Evolutionary conservation across 2,329 filamentous ascomycete genomes (phyloP).

Genomic region (Aspergillus floridensis): DNA sequence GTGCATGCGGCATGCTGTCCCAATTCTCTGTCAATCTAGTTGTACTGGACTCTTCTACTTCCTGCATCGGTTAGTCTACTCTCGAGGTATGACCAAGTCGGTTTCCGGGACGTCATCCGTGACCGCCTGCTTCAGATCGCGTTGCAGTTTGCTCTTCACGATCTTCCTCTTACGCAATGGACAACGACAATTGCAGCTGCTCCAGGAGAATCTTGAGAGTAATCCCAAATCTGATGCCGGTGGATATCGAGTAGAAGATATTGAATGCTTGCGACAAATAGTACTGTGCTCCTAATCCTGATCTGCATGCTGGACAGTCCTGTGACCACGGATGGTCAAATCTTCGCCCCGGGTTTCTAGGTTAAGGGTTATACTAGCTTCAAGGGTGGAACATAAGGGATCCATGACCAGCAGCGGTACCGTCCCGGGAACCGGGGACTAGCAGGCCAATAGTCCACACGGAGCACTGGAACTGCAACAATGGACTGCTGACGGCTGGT

Average conservation of each 20-base stretch:
- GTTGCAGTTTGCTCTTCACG: neutral
- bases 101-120: constrained; percentile 5
- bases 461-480: constrained; percentile 10
- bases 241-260: constrained; percentile 4
- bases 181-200: neutral
- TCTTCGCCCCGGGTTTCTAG: constrained; percentile 14
- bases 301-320: constrained; percentile 2
- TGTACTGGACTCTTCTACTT: constrained; percentile 12
- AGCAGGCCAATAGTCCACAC: constrained; percentile 2
- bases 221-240: constrained; percentile 15
- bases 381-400: constrained; percentile 11
- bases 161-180: constrained; percentile 9
- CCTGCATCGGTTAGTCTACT: constrained; percentile 6
- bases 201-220: constrained; percentile 7
- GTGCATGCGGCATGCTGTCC: constrained; percentile 17
- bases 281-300: neutral
- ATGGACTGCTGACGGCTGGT: constrained; percentile 13
- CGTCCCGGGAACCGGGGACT: neutral
- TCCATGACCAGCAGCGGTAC: neutral
- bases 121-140: constrained; percentile 4
- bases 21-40: constrained; percentile 12
- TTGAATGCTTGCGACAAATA: constrained; percentile 9
- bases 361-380: constrained; percentile 8
- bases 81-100: neutral
- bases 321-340: constrained; percentile 15